A percentile compares a stretch with the other conserved stretches of the same genome.
Evolutionary conservation across 1,284 basidiomycete species (phyloP).

Genomic region (Moesziomyces aphidis): DNA sequence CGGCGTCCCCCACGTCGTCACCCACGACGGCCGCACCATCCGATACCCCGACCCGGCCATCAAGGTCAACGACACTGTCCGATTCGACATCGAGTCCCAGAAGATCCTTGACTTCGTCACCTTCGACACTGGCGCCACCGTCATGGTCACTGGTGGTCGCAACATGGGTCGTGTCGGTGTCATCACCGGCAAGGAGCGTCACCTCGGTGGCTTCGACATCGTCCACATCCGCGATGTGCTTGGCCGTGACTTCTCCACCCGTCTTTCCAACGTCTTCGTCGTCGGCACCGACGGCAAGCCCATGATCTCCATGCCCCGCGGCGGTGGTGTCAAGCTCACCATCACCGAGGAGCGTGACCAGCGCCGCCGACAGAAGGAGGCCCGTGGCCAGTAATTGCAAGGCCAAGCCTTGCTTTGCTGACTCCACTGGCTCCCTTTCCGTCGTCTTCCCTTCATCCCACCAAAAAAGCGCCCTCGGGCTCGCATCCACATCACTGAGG

Average conservation of each 20-base stretch:
- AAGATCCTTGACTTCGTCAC: conserved; percentile 95
- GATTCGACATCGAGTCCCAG: conserved; percentile 93
- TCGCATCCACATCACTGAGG: neutral
- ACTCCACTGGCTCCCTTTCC: neutral
- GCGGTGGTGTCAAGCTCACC: conserved; percentile 92
- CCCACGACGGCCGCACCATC: conserved; percentile 99
- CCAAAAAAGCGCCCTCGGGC: neutral
- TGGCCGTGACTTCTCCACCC: conserved; percentile 79
- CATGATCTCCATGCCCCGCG: conserved; percentile 96
- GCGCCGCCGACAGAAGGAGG: conserved; percentile 62
- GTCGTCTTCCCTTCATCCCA: neutral
- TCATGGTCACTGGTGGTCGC: conserved; percentile 97
- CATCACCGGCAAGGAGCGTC: conserved; percentile 95
- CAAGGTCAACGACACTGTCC: conserved; percentile 97
- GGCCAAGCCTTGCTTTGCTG: neutral
- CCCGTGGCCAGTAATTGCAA: conserved; percentile 43
- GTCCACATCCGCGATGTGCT: conserved; percentile 92
- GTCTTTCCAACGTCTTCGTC: conserved; percentile 96
- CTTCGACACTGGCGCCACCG: conserved; percentile 97
- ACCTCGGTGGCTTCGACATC: conserved; percentile 92
- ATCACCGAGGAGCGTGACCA: conserved; percentile 70
- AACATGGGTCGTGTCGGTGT: conserved; percentile 99
- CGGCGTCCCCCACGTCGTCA: conserved; percentile 96
- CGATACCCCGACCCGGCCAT: conserved; percentile 98
- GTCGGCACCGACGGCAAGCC: conserved; percentile 95